Conservation (phyloP, 164 flowering plant genomes). For the Dillenia suffruticosa region DNA sequence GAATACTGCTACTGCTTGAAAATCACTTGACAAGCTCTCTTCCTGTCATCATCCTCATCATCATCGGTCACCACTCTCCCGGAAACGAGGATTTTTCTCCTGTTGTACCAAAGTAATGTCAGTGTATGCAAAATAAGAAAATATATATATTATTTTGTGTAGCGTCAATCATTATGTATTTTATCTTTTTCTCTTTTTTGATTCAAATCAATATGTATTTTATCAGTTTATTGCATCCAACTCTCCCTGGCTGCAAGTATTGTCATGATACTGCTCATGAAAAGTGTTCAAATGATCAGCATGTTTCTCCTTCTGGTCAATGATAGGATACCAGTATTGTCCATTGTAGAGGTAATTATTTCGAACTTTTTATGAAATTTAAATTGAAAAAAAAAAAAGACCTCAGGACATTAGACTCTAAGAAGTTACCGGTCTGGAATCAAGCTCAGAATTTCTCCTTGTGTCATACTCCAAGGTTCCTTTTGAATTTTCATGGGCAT, state of each 20-base stretch:
- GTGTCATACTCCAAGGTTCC: conserved; percentile 56
- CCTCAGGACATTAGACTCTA: background rate
- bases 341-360: too few species aligned
- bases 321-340: too few species aligned
- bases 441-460: conserved; percentile 59
- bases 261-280: too few species aligned
- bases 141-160: background rate
- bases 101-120: conserved; percentile 19
- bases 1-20: too few species aligned
- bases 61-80: conserved; percentile 98
- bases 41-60: conserved; percentile 78
- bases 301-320: too few species aligned
- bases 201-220: too few species aligned
- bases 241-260: too few species aligned
- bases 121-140: background rate
- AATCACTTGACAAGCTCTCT: conserved; percentile 12
- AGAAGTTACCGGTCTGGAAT: conserved; percentile 71
- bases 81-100: conserved; percentile 98
- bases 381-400: background rate
- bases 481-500: conserved; percentile 49
- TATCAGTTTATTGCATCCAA: too few species aligned
- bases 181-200: too few species aligned
- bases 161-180: too few species aligned
- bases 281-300: too few species aligned
- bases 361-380: too few species aligned